Base-by-base conservation (phyloP, 2,329 filamentous ascomycete genomes). In the Ophiosphaerella herpotricha region DNA sequence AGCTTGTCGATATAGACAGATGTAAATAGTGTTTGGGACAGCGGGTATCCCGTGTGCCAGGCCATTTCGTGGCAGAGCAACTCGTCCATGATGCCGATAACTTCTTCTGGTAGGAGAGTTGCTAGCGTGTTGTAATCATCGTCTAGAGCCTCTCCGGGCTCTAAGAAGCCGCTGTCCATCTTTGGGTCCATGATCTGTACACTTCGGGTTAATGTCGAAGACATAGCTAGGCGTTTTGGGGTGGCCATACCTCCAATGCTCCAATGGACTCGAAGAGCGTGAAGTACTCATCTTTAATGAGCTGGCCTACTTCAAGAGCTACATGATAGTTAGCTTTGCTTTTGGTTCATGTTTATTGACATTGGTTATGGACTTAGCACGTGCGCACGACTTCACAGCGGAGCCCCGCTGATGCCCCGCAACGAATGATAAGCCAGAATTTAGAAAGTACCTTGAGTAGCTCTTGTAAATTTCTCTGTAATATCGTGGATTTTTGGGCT, bases 151-250 rank as follows among this genome's bases (percentile, higher is more conserved):
- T 96, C 90, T 26, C 87, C 89, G 7, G 88, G 84, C 16, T 85
- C 81, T 6, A 95, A 79, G 58, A 88, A 91, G 24, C 94, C 94
- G 68, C 91, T 97, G 74, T 99, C 94, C 94, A 99, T 99, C 75
- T 97, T 99, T 1, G 90, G 87, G 68, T 99, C 94, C 90, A 97
- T 97, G 63, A 99, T 96, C 94, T 99, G 26, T 6, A 11, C 26
- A 29, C 32, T 13, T 31, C 6, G 11, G 5, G 32, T 66, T 35
- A 44, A 23, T 35, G 16, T 8, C 11, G 9, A 44, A 21, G 9
- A 36, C 34, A 11, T n/a, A 16, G n/a, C 13, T 40, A 48, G 5
- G 7, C 9, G 9, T 26, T 12, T 1, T 3, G n/a, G 24, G 16
- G 7, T 8, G 26, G 2, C 49, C 57, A 31, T 71, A 80, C 78